Percentiles rank a stretch among this genome's conserved stretches.
These are phyloP conservation scores for Daldinia sp. DNA, from an alignment of 2,329 filamentous ascomycete species.

Conservation along the genomic window DNA sequence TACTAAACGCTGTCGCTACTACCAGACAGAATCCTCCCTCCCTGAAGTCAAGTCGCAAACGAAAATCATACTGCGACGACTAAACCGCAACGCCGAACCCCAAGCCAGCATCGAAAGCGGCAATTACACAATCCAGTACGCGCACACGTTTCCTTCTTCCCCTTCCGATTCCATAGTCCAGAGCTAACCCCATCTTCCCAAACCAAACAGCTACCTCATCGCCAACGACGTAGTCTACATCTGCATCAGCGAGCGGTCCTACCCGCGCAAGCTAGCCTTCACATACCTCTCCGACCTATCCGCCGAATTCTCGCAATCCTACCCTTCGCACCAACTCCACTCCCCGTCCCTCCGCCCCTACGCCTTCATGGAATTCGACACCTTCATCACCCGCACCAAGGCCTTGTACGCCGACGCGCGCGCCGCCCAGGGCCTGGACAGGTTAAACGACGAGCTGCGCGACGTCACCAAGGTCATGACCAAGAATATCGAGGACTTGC, in stretches of 20 bases:
- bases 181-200: background rate
- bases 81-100: conserved; percentile 87
- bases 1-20: conserved; percentile 12
- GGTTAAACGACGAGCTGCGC: conserved; percentile 94
- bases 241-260: conserved; percentile 90
- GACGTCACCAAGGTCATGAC: conserved; percentile 99
- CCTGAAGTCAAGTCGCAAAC: conserved; percentile 89
- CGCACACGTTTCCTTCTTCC: conserved; percentile 13
- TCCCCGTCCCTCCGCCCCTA: conserved; percentile 80
- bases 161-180: background rate
- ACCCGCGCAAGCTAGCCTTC: conserved; percentile 97
- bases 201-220: conserved; percentile 82
- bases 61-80: conserved; percentile 86
- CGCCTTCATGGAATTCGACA: conserved; percentile 98
- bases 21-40: conserved; percentile 73
- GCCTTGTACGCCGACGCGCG: conserved; percentile 93
- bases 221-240: conserved; percentile 86
- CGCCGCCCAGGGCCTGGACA: conserved; percentile 90
- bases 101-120: conserved; percentile 93
- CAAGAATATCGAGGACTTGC: conserved; percentile 97
- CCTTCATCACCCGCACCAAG: conserved; percentile 92
- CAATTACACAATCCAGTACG: conserved; percentile 84
- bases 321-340: conserved; percentile 75
- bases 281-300: conserved; percentile 95
- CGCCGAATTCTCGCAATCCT: conserved; percentile 88